These are phyloP conservation scores for Bifiguratus adelaidae DNA, from an alignment of 192 early-diverging fungal species.

Conservation along the genomic window DNA sequence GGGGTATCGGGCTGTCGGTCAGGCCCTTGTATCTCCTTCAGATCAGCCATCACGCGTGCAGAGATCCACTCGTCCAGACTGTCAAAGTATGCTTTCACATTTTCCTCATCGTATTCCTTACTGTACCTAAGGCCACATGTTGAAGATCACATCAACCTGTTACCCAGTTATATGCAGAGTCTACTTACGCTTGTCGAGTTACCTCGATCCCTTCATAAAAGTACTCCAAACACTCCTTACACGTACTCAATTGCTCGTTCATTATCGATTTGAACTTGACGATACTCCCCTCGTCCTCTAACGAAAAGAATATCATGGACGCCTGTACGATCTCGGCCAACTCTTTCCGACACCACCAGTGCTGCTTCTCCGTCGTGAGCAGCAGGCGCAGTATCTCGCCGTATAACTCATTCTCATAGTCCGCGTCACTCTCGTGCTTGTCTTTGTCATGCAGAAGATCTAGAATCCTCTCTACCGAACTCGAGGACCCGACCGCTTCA, in stretches of 20 bases:
- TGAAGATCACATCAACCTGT: background rate
- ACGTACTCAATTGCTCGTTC: constrained; percentile 6
- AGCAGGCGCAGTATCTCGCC: too few species aligned
- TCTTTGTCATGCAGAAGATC: too few species aligned
- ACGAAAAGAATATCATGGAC: too few species aligned
- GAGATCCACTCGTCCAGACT: constrained; percentile 4
- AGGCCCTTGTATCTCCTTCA: background rate
- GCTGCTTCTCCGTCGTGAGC: too few species aligned
- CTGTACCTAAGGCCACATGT: constrained; percentile 4
- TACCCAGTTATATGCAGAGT: background rate
- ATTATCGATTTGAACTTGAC: constrained; percentile 16
- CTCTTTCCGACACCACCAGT: too few species aligned
- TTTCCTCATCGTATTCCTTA: constrained; percentile 4
- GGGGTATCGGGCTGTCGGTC: background rate
- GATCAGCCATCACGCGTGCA: background rate
- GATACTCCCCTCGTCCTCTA: too few species aligned
- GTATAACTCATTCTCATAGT: too few species aligned
- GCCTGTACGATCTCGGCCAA: too few species aligned
- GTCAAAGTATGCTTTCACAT: constrained; percentile 10
- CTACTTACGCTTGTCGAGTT: constrained; percentile 5
- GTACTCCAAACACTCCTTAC: constrained; percentile 6
- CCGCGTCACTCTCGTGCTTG: too few species aligned
- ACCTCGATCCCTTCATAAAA: constrained; percentile 11
- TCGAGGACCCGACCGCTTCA: too few species aligned
- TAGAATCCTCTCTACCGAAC: too few species aligned